Conservation (phyloP, 495 filamentous ascomycete genomes). For the Letharia columbiana region DNA sequence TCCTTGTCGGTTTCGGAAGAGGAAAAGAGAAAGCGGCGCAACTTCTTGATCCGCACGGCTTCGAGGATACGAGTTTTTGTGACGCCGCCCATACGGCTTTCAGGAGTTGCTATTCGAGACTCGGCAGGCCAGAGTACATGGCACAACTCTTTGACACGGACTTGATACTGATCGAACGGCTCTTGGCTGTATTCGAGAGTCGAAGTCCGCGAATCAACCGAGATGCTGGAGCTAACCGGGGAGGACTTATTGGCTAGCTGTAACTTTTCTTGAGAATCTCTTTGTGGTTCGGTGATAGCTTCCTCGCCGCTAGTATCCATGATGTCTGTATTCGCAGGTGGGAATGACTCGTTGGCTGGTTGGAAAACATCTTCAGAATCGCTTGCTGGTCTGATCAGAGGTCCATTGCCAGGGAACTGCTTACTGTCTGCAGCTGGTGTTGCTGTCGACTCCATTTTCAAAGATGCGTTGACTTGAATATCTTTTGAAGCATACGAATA, state of each 20-base stretch:
- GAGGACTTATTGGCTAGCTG: background rate
- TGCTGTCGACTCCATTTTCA: background rate
- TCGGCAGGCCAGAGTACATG: background rate
- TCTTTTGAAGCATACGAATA: background rate
- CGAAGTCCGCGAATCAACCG: background rate
- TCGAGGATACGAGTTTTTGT: background rate
- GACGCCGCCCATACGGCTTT: background rate
- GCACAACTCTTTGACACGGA: background rate
- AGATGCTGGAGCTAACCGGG: background rate
- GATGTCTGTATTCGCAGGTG: background rate
- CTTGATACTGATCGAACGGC: background rate
- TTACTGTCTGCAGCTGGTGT: background rate
- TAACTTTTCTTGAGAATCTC: background rate
- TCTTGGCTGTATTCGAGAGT: background rate
- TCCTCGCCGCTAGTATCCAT: background rate
- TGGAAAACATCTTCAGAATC: background rate
- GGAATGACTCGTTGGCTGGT: background rate
- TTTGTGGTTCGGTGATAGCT: background rate
- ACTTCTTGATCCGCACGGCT: background rate
- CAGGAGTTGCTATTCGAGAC: background rate
- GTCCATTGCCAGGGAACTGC: background rate
- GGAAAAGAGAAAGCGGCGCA: background rate
- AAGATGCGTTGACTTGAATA: background rate
- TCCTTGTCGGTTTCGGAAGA: background rate
- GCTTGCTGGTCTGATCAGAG: background rate